Percentiles rank a stretch among this genome's conserved stretches.
Evolutionary conservation across 106 monocot genomes (phyloP).

Genomic region (Phalaenopsis aphrodite): DNA sequence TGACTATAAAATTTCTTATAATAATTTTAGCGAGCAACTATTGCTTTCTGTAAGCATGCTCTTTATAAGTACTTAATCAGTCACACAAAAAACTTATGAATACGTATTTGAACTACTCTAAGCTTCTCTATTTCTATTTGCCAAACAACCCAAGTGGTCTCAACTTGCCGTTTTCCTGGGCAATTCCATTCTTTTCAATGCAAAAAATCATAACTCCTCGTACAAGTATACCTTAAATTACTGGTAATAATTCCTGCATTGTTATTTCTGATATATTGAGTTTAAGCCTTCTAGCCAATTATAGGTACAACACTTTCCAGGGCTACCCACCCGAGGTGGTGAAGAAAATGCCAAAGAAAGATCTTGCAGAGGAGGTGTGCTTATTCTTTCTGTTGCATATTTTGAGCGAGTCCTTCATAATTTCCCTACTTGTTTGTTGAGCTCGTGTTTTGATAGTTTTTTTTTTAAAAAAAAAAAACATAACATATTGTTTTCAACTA

Average conservation of each 20-base stretch:
- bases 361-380: conserved; percentile 81
- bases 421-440: not conserved
- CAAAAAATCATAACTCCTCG: not conserved
- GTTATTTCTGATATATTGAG: too few species aligned
- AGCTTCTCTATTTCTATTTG: not conserved
- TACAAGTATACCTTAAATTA: too few species aligned
- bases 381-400: not conserved
- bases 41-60: too few species aligned
- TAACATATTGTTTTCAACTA: too few species aligned
- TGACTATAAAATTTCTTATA: too few species aligned
- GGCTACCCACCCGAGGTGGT: conserved; percentile 94
- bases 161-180: not conserved
- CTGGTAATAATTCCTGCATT: too few species aligned
- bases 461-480: too few species aligned
- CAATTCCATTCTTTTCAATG: not conserved
- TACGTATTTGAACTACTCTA: too few species aligned
- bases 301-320: conserved; percentile 89
- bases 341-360: conserved; percentile 98
- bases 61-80: too few species aligned
- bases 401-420: not conserved
- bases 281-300: not conserved
- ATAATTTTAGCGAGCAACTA: too few species aligned
- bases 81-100: too few species aligned
- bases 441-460: not conserved
- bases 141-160: not conserved